Conservation (phyloP, 2,329 filamentous ascomycete species). For the Aureobasidium sp. region DNA sequence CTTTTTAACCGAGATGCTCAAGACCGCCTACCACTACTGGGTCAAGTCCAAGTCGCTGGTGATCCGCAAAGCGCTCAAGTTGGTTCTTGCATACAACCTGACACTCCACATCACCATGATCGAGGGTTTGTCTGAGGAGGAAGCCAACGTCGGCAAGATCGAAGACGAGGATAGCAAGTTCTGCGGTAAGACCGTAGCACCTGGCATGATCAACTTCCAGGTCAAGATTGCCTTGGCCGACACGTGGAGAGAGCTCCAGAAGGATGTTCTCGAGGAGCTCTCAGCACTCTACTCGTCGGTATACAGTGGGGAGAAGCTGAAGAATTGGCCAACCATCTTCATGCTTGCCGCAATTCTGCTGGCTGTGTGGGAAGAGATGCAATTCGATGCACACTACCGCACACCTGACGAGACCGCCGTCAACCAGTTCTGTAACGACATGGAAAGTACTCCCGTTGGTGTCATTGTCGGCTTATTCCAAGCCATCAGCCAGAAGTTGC, state of each 20-base stretch:
- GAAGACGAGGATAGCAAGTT: constrained; percentile 80
- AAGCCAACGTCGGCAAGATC: constrained; percentile 71
- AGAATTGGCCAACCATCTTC: constrained; percentile 99
- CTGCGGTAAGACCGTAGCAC: constrained; percentile 81
- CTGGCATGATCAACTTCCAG: constrained; percentile 99
- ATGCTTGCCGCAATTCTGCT: constrained; percentile 90
- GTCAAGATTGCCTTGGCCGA: constrained; percentile 95
- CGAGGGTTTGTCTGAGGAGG: constrained; percentile 76
- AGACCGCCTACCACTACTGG: constrained; percentile 92
- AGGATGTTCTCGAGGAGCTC: constrained; percentile 90
- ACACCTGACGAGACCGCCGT: constrained; percentile 76
- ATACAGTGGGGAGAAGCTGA: constrained; percentile 92
- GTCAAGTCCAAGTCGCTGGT: constrained; percentile 78
- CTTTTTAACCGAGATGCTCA: constrained; percentile 91
- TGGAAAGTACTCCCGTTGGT: constrained; percentile 92
- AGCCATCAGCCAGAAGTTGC: constrained; percentile 93
- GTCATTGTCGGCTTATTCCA: constrained; percentile 96
- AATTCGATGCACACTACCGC: constrained; percentile 96
- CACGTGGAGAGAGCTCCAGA: constrained; percentile 96
- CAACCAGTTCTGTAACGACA: constrained; percentile 90
- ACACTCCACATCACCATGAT: constrained; percentile 93
- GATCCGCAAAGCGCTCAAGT: constrained; percentile 89
- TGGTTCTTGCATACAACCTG: constrained; percentile 91
- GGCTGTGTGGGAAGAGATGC: constrained; percentile 96
- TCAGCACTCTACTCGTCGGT: constrained; percentile 92